Base-by-base conservation (phyloP, 2,329 filamentous ascomycete genomes). In the Elsinoe ampelina region DNA sequence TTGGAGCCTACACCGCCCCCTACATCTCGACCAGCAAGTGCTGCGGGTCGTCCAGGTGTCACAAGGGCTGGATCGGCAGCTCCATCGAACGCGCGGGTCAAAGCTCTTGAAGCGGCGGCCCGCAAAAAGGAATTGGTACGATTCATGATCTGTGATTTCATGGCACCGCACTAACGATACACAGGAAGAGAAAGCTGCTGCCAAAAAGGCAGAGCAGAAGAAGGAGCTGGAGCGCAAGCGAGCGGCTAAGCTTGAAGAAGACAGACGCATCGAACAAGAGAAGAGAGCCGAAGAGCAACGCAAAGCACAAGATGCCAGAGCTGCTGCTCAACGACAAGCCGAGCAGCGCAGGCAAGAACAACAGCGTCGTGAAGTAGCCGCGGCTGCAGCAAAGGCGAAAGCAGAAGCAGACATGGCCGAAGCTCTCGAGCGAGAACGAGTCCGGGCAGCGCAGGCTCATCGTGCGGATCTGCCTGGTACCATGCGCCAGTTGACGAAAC, bases 181-280 rank as follows among this genome's bases (percentile, higher is more conserved):
- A 17, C 85, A 82, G 67, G 90, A 95, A 64, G 89, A 95, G 67
- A 82, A 84, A 48, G 87, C 90, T 61, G 82, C 83, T 12, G 84
- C 90, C 64, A 82, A 85, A 51, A 92, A 89, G 66, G 84, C 85
- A 7, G 87, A 95, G 17, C 84, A 86, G 36, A 95, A 95, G 71
- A 80, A 84, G 13, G 88, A 95, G 64, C 74, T 87, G 34, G 89
- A 95, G 67, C 83, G 86, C 48, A 89, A 90, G 72, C 80, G 86
- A 58, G 81, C 81, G 48, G 82, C 80, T 13, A 83, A 85, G 62
- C 83, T 86, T 59, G 84, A 87, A 62, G 81, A 86, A 63, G 70
- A 73, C 35, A 67, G 68, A 36, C 63, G 65, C 8, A 63, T 61
- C 11, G 70, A 72, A 56, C 66, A 71, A 56, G 69, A 71, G 58